These are phyloP conservation scores for Prunus dulcis DNA, from an alignment of 306 rosid species.

Conservation along the genomic window DNA sequence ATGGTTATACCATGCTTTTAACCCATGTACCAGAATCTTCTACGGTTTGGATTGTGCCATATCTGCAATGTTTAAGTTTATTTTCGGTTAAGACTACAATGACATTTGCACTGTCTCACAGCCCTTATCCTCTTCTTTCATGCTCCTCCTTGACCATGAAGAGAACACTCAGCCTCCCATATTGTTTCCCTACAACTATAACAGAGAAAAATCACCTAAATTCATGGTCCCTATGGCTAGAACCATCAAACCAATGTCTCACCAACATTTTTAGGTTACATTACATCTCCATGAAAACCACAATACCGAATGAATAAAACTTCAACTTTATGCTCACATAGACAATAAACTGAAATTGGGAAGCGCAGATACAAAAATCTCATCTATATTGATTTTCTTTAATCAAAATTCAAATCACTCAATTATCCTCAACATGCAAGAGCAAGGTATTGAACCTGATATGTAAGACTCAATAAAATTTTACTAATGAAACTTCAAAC, in stretches of 20 bases:
- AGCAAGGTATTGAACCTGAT: neutral
- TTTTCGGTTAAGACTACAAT: neutral
- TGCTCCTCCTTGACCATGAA: neutral
- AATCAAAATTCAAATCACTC: neutral
- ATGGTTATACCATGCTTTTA: too few relatives aligned
- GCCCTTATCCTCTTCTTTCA: neutral
- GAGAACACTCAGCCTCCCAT: too few relatives aligned
- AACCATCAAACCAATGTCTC: too few relatives aligned
- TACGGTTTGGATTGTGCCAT: neutral
- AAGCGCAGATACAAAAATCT: neutral
- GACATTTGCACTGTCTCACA: neutral
- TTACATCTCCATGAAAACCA: too few relatives aligned
- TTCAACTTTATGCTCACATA: neutral
- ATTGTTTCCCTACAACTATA: too few relatives aligned
- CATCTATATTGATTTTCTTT: neutral
- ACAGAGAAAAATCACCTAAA: too few relatives aligned
- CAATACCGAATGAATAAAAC: too few relatives aligned
- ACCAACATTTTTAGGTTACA: too few relatives aligned
- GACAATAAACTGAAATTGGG: neutral
- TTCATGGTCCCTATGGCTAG: too few relatives aligned
- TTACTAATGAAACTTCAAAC: neutral
- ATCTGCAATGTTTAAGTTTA: too few relatives aligned
- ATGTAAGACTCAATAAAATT: neutral
- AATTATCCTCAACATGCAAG: neutral
- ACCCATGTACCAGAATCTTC: neutral